These are phyloP conservation scores for Phytopythium mirpurense DNA, from an alignment of 352 stramenopile species.

Conservation along the genomic window DNA sequence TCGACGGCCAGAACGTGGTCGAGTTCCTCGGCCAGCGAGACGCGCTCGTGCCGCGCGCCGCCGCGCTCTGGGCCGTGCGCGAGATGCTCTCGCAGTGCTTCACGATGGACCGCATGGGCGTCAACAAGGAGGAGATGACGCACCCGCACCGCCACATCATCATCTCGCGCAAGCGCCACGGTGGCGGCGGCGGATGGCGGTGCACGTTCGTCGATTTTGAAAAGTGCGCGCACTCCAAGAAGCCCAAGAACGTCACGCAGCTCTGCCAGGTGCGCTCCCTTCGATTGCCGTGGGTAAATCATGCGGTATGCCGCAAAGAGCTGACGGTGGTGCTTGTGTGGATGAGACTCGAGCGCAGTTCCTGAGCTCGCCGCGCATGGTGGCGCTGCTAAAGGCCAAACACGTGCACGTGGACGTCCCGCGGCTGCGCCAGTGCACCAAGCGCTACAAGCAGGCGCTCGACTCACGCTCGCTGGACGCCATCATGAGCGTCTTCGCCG, in stretches of 20 bases:
- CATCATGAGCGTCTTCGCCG: conserved; percentile 40
- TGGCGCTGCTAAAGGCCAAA: conserved; percentile 38
- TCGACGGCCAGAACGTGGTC: conserved; percentile 54
- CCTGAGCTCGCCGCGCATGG: conserved; percentile 57
- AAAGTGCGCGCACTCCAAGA: conserved; percentile 55
- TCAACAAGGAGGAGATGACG: conserved; percentile 84
- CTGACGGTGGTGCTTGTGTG: no score
- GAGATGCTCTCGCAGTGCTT: conserved; percentile 75
- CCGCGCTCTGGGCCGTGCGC: conserved; percentile 44
- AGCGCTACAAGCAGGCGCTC: conserved; percentile 57
- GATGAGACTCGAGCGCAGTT: no score
- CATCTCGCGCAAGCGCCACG: conserved; percentile 14
- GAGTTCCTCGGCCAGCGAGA: conserved; percentile 38
- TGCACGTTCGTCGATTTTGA: conserved; percentile 81
- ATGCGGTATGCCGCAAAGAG: no score
- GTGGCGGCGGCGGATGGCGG: conserved; percentile 19
- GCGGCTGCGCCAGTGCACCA: conserved; percentile 47
- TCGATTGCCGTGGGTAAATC: no score
- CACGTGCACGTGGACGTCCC: conserved; percentile 31
- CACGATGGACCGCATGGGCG: conserved; percentile 58
- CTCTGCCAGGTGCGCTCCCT: conserved; percentile 45
- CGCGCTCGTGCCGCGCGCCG: conserved; percentile 19
- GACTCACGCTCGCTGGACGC: conserved; percentile 27
- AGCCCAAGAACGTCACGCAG: conserved; percentile 79
- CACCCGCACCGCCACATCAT: conserved; percentile 74